Percentiles rank a stretch among this genome's conserved stretches.
phyloP scores from a whole-genome alignment of 2,329 filamentous ascomycete genomes.

The Alternaria longipes region DNA sequence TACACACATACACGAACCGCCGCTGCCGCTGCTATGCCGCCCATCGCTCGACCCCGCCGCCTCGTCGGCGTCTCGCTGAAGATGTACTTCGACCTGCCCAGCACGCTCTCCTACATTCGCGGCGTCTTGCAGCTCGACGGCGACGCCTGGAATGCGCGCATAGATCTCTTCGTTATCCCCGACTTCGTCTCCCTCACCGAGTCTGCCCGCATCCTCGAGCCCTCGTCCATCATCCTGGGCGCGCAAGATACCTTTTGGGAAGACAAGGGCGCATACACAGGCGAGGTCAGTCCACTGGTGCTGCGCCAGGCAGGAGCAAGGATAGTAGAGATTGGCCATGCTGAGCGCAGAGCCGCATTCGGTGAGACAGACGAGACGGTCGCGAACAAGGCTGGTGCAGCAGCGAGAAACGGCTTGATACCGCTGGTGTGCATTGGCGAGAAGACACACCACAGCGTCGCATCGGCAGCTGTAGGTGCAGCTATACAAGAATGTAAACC shows the following conservation, averaged over 20 bases:
- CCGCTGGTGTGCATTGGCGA: slow-evolving; percentile 86
- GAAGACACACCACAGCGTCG: slow-evolving; percentile 59
- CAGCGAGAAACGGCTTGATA: slow-evolving; percentile 73
- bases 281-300: slow-evolving; percentile 75
- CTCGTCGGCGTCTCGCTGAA: slow-evolving; percentile 79
- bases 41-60: slow-evolving; percentile 60
- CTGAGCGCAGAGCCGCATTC: slow-evolving; percentile 77
- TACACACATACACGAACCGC: not conserved
- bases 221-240: slow-evolving; percentile 69
- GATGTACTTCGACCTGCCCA: slow-evolving; percentile 78
- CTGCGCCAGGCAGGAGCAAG: slow-evolving; percentile 73
- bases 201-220: slow-evolving; percentile 59
- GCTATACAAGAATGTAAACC: slow-evolving; percentile 72
- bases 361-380: slow-evolving; percentile 76
- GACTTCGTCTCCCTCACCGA: slow-evolving; percentile 76
- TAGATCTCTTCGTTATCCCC: slow-evolving; percentile 80
- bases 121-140: slow-evolving; percentile 56
- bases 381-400: slow-evolving; percentile 74
- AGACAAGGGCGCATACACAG: slow-evolving; percentile 77
- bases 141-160: slow-evolving; percentile 63
- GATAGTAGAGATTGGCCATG: slow-evolving; percentile 82
- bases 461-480: slow-evolving; percentile 60
- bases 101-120: slow-evolving; percentile 63
- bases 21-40: slow-evolving; percentile 35
- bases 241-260: slow-evolving; percentile 80